Base-by-base conservation (phyloP, 371 early-diverging fungal genomes). In the Synchytrium microbalum region DNA sequence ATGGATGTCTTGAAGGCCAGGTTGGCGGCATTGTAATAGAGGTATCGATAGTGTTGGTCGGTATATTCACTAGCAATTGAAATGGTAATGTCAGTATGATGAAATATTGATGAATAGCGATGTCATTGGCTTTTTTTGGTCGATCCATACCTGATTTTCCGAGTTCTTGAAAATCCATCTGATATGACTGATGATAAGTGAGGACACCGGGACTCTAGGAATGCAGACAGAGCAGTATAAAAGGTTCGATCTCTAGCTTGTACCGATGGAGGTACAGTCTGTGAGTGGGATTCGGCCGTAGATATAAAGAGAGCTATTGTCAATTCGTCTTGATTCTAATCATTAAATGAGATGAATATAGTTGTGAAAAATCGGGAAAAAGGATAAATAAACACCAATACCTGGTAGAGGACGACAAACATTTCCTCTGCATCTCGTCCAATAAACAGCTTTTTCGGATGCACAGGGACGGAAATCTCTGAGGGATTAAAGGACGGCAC, bases 1-100 rank as follows among this genome's bases (percentile, higher is more conserved):
- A 68, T 64, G 26, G 68, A 68, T 38, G 64, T 64, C 56, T 64
- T 63, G 64, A 68, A 64, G 0, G 64, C 64, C 14, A 68, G 54
- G 13, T 59, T 64, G 56, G 61, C 60, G 23, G 64, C 54, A 52
- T 68, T 64, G 61, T 64, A 64, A 57, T 60, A 68, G 23, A 68
- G 25, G 64, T 68, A 68, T 28, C 68, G 68, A 30, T 59, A 67
- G 24, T 67, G 67, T 55, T 62, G 63, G 25, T 67, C 67, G 16
- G 63, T 60, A 30, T 62, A 62, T 25, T 67, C 67, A 19, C 67
- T 67, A 55, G 27, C n/a, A 5, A 19, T 38, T 5, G 46, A 38
- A 5, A 38, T 10, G 46, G 5, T 5, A 38, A 19, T 19, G n/a
- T n/a, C n/a, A n/a, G n/a, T n/a, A n/a, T n/a, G n/a, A n/a, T n/a